A percentile compares a stretch with the other conserved stretches of the same genome.
Conservation (phyloP, 371 early-diverging fungal species). For the Mucor velutinosus region DNA sequence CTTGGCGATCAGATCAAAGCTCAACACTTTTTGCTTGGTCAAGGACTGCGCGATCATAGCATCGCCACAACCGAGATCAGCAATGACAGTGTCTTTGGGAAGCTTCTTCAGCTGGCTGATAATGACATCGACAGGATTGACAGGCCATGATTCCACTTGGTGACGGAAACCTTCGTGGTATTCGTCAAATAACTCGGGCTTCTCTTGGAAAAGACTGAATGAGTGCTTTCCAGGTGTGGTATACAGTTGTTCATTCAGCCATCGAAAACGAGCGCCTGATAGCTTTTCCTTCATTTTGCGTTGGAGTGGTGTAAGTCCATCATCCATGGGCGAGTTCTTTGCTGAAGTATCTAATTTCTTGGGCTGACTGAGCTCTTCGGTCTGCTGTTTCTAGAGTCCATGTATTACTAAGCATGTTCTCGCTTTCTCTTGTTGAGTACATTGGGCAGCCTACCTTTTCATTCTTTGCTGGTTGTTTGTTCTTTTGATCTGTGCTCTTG, state of each 20-base stretch:
- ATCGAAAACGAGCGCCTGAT: constrained; percentile 89
- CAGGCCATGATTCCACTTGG: constrained; percentile 96
- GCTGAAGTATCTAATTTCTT: neutral
- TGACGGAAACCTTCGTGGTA: constrained; percentile 97
- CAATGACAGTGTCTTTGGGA: constrained; percentile 67
- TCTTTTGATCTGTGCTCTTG: neutral
- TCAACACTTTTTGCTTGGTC: constrained; percentile 74
- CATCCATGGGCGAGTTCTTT: constrained; percentile 8
- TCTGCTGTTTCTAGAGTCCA: neutral
- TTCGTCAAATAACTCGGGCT: constrained; percentile 90
- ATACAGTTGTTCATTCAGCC: constrained; percentile 95
- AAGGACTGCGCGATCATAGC: constrained; percentile 86
- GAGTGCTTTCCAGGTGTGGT: constrained; percentile 81
- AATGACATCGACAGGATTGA: constrained; percentile 93
- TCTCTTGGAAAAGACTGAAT: constrained; percentile 74
- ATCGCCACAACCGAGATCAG: constrained; percentile 99
- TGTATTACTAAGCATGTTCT: neutral
- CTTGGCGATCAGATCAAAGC: constrained; percentile 93
- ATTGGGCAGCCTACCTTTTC: neutral
- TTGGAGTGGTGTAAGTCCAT: constrained; percentile 70
- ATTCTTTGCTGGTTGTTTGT: neutral
- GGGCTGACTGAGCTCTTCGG: neutral
- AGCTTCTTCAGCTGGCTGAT: constrained; percentile 67
- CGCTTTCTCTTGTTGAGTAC: neutral
- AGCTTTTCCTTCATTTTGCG: constrained; percentile 85